Conservation (phyloP, 306 rosid species). For the Aeschynomene evenia region DNA sequence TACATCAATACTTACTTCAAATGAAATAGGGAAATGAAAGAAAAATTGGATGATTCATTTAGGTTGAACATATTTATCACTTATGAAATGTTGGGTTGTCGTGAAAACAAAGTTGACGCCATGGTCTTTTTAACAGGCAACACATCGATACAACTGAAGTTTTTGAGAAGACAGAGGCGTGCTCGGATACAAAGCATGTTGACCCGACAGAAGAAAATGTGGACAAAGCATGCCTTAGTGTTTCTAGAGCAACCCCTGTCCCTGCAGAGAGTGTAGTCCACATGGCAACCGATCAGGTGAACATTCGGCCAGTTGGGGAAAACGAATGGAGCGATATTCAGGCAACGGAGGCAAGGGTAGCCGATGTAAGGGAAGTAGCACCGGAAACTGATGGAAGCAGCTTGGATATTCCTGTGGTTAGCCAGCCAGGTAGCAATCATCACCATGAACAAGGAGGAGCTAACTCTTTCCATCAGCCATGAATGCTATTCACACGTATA, state of each 20-base stretch:
- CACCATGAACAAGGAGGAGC: conserved; percentile 73
- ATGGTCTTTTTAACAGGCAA: conserved; percentile 55
- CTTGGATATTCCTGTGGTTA: conserved; percentile 88
- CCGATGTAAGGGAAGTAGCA: conserved; percentile 88
- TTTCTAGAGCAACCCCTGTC: conserved; percentile 60
- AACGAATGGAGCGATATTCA: conserved; percentile 94
- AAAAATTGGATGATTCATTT: neutral
- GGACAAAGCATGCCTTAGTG: conserved; percentile 95
- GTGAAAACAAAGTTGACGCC: conserved; percentile 18
- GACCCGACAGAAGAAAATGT: conserved; percentile 84
- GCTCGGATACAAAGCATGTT: conserved; percentile 88
- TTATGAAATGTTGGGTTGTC: conserved; percentile 18
- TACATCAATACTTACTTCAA: neutral
- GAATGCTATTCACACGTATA: conserved; percentile 30
- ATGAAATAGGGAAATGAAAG: conserved; percentile 2
- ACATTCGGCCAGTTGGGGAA: conserved; percentile 63
- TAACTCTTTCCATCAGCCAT: conserved; percentile 65
- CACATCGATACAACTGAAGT: conserved; percentile 77
- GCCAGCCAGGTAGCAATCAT: conserved; percentile 59
- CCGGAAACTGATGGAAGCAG: conserved; percentile 76
- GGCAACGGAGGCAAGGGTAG: conserved; percentile 86
- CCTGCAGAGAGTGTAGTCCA: conserved; percentile 80
- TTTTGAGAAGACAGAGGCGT: conserved; percentile 80
- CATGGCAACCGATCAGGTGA: conserved; percentile 65
- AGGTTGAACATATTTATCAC: conserved; percentile 5